Conservation (phyloP, 2,329 filamentous ascomycete species). For the Ophiostoma tasmaniense region DNA sequence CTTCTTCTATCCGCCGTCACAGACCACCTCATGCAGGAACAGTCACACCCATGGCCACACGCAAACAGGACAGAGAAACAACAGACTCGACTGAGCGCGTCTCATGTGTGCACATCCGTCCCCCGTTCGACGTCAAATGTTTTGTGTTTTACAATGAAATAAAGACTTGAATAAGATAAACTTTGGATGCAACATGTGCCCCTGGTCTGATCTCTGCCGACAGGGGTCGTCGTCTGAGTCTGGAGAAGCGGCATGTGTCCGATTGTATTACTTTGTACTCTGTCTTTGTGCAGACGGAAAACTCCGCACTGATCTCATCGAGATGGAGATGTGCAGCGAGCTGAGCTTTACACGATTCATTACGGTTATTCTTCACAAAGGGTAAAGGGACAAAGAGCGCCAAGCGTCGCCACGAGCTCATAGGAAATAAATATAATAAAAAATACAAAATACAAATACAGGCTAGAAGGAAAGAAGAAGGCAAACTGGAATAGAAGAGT, state of each 20-base stretch:
- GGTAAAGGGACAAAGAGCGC: neutral
- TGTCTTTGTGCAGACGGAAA: neutral
- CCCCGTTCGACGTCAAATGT: conserved; percentile 20
- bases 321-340: too few relatives aligned
- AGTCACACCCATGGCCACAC: too few relatives aligned
- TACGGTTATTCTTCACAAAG: too few relatives aligned
- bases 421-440: neutral
- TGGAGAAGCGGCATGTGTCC: neutral
- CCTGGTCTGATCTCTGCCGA: conserved; percentile 3
- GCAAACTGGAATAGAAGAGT: neutral
- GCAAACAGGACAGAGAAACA: neutral
- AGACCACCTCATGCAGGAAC: neutral
- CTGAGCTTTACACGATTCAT: neutral
- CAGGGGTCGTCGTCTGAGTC: conserved; percentile 6
- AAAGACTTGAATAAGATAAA: neutral
- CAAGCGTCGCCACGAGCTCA: neutral
- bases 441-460: neutral
- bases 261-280: neutral
- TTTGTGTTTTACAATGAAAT: neutral
- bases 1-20: neutral
- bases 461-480: conserved; percentile 8
- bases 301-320: neutral
- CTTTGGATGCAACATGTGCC: neutral
- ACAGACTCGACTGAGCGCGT: conserved; percentile 25
- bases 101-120: conserved; percentile 32